These are phyloP conservation scores for Penicillium sp. DNA, from an alignment of 2,329 filamentous ascomycete species.

Conservation along the genomic window DNA sequence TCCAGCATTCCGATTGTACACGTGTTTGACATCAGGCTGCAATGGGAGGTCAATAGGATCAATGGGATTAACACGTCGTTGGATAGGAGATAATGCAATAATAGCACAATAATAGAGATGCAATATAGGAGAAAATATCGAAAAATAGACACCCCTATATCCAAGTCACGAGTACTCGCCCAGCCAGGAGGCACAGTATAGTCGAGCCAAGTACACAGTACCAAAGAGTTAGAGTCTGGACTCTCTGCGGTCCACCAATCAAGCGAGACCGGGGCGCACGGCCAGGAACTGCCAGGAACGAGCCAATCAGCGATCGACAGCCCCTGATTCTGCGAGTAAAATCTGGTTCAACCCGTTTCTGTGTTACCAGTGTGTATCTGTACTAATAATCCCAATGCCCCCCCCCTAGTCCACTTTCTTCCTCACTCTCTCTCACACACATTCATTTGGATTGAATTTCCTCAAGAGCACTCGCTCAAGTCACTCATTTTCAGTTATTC, in stretches of 20 bases:
- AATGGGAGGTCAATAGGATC: not conserved
- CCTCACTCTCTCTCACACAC: constrained; percentile 13
- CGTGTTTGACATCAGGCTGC: constrained; percentile 16
- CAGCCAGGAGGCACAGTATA: constrained; percentile 5
- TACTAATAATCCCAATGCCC: constrained; percentile 4
- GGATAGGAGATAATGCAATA: not conserved
- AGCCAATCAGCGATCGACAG: constrained; percentile 13
- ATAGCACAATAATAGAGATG: not conserved
- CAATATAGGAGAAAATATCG: not conserved
- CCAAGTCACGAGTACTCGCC: constrained; percentile 4
- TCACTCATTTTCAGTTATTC: constrained; percentile 23
- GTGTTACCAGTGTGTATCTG: constrained; percentile 4
- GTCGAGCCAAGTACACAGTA: constrained; percentile 10
- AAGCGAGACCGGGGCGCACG: not conserved
- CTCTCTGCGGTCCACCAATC: constrained; percentile 14
- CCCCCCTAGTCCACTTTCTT: constrained; percentile 12
- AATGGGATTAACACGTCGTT: not conserved
- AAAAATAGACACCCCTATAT: constrained; percentile 1
- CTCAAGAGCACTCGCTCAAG: constrained; percentile 19
- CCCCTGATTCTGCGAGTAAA: constrained; percentile 19
- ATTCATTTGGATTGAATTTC: constrained; percentile 23
- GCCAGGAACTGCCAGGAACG: constrained; percentile 18
- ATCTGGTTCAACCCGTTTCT: constrained; percentile 8
- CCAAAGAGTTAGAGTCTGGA: constrained; percentile 10
- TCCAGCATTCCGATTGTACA: constrained; percentile 15